These are phyloP conservation scores for Powellomyces hirtus DNA, from an alignment of 192 early-diverging fungal genomes.

Conservation along the genomic window DNA sequence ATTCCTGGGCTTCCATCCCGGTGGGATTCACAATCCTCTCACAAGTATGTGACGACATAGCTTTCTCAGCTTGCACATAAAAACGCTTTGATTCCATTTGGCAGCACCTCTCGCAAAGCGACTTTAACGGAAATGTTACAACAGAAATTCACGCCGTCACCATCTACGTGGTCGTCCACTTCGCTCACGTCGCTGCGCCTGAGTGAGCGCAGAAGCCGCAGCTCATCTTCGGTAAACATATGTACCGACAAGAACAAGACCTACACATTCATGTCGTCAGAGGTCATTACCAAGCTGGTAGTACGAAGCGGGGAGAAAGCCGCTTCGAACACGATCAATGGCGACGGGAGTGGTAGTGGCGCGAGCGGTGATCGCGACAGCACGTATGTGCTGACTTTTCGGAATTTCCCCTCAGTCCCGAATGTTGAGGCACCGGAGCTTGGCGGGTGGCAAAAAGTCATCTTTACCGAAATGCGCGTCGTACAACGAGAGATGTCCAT, in stretches of 20 bases:
- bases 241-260: not conserved
- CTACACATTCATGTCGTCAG: not conserved
- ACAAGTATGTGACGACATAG: too few relatives aligned
- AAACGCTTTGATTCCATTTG: too few relatives aligned
- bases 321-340: not conserved
- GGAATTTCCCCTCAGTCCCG: not conserved
- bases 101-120: too few relatives aligned
- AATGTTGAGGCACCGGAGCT: not conserved
- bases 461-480: constrained; percentile 2
- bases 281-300: not conserved
- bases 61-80: too few relatives aligned
- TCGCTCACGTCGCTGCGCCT: too few relatives aligned
- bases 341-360: not conserved
- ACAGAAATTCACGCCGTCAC: too few relatives aligned
- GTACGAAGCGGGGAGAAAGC: not conserved
- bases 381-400: not conserved
- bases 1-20: too few relatives aligned
- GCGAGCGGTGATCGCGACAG: not conserved
- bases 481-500: not conserved
- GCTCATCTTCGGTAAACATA: not conserved
- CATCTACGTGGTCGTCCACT: too few relatives aligned
- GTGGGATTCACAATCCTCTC: too few relatives aligned
- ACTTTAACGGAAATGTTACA: too few relatives aligned
- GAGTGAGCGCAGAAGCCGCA: not conserved
- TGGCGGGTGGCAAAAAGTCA: not conserved